These are phyloP conservation scores for Pseudoturritis turrita DNA, from an alignment of 345 rosid genomes.

Conservation along the genomic window DNA sequence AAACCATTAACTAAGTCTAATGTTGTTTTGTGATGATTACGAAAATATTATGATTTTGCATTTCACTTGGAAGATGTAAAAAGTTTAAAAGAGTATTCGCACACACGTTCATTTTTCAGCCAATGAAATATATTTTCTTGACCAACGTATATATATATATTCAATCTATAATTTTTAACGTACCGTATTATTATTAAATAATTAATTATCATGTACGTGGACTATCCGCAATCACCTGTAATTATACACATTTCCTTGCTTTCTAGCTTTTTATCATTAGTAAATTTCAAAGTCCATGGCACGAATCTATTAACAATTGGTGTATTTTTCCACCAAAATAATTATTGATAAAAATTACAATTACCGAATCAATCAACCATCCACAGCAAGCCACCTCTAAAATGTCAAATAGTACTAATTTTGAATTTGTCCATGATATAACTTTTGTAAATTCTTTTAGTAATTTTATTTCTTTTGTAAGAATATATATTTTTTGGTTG, in stretches of 20 bases:
- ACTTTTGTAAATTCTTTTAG: too few relatives aligned
- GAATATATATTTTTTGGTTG: too few relatives aligned
- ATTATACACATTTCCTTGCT: conserved; percentile 16
- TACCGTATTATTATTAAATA: neutral
- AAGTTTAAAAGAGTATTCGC: neutral
- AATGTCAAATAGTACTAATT: too few relatives aligned
- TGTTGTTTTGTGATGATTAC: neutral
- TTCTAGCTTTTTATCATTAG: neutral
- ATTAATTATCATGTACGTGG: conserved; percentile 5
- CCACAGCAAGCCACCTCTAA: too few relatives aligned
- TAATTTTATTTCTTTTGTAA: too few relatives aligned
- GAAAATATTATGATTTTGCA: neutral
- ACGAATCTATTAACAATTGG: neutral
- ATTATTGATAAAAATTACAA: too few relatives aligned
- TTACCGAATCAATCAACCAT: too few relatives aligned
- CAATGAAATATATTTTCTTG: neutral
- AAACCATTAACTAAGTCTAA: neutral
- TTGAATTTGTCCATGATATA: too few relatives aligned
- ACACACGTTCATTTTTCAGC: conserved; percentile 10
- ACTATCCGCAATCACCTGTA: conserved; percentile 6
- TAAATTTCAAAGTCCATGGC: neutral
- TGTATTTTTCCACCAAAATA: neutral
- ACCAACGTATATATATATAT: neutral
- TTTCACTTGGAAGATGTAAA: neutral
- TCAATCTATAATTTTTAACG: neutral